Conservation (phyloP, 164 flowering plant genomes). For the Chimonanthus salicifolius region DNA sequence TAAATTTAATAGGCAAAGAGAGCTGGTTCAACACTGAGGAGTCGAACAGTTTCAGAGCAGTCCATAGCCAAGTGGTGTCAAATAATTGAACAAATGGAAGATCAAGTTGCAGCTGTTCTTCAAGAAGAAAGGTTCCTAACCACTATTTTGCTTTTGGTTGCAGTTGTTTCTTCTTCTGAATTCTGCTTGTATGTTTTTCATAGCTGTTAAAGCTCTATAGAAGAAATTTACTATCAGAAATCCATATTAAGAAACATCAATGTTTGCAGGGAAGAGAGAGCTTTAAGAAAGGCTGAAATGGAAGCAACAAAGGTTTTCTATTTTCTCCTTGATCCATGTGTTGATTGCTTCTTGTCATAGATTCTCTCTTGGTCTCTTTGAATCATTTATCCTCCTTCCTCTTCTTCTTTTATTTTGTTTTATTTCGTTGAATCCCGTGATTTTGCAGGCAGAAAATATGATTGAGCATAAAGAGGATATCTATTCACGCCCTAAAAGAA, state of each 20-base stretch:
- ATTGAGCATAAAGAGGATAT: constrained; percentile 80
- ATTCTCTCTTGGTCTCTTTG: not conserved
- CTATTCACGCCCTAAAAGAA: constrained; percentile 83
- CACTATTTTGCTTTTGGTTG: not conserved
- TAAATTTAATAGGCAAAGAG: constrained; percentile 53
- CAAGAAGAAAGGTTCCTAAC: constrained; percentile 73
- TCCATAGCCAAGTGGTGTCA: constrained; percentile 79
- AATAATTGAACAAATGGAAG: constrained; percentile 85
- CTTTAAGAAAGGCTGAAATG: constrained; percentile 93
- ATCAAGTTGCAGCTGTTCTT: constrained; percentile 64
- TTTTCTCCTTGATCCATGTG: not conserved
- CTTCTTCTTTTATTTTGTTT: too few species aligned
- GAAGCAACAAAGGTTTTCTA: constrained; percentile 71
- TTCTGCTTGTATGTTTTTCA: not conserved
- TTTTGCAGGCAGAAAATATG: constrained; percentile 87
- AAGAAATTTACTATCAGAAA: too few species aligned
- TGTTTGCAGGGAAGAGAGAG: constrained; percentile 72
- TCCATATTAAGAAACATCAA: not conserved
- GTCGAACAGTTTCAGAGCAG: constrained; percentile 78
- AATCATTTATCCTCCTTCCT: not conserved
- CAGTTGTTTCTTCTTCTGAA: not conserved
- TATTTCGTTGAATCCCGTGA: not conserved
- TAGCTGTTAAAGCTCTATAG: too few species aligned
- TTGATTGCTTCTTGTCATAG: not conserved
- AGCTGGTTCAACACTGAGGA: constrained; percentile 81